Conservation (phyloP, 169 alveolate species). For the Theileria annulata region DNA sequence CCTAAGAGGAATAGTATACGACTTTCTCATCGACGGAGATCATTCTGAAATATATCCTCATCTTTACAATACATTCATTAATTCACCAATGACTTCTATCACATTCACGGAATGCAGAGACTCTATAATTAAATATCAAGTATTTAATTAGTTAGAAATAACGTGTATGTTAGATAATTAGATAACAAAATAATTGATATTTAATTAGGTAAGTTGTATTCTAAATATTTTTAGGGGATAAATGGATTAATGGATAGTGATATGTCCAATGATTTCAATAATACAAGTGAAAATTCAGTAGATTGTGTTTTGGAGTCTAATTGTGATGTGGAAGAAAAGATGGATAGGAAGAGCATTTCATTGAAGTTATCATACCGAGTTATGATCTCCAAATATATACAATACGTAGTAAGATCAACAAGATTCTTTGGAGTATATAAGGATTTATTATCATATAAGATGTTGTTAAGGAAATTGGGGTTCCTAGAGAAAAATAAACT, state of each 20-base stretch:
- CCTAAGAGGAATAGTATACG: not conserved
- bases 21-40: conserved; percentile 8
- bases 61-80: conserved; percentile 12
- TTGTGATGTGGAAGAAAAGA: not conserved
- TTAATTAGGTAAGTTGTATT: not conserved
- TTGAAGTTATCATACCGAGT: not conserved
- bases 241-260: not conserved
- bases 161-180: not conserved
- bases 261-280: not conserved
- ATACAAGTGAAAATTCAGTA: not conserved
- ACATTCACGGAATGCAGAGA: conserved; percentile 26
- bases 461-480: conserved; percentile 20
- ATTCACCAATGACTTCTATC: conserved; percentile 50
- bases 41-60: not conserved
- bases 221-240: not conserved
- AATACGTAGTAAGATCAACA: not conserved
- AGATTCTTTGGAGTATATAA: conserved; percentile 24
- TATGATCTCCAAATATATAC: conserved; percentile 14
- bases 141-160: not conserved
- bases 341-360: not conserved
- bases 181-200: no score
- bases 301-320: not conserved
- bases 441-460: conserved; percentile 23
- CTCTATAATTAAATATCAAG: not conserved
- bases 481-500: not conserved